Evolutionary conservation across 208 protist genomes (phyloP).

Genomic region (Trypanosoma scelopori): DNA sequence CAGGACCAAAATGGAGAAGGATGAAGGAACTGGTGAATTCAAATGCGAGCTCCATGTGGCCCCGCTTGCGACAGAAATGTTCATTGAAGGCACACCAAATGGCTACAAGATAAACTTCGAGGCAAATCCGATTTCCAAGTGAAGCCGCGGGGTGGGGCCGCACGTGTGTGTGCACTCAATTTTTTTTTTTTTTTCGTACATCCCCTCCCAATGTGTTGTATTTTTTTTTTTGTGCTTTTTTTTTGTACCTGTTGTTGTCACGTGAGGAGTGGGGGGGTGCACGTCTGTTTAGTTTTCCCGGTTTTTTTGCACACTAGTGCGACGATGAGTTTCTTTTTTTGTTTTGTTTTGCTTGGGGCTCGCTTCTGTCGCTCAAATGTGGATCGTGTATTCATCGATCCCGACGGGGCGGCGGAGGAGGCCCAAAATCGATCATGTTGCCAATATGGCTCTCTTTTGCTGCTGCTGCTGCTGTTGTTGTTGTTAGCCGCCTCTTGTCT

Average conservation of each 20-base stretch:
- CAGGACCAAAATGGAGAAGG: constrained; percentile 51
- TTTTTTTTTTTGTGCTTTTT: constrained; percentile 8
- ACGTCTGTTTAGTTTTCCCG: too few relatives aligned
- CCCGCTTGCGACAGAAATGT: constrained; percentile 64
- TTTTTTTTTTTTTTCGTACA: constrained; percentile 27
- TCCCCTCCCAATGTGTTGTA: too few relatives aligned
- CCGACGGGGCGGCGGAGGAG: too few relatives aligned
- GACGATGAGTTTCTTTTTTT: too few relatives aligned
- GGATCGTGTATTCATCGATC: too few relatives aligned
- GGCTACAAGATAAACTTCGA: constrained; percentile 84
- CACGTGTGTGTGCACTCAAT: background rate
- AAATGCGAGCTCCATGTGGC: constrained; percentile 60
- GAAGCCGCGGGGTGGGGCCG: background rate
- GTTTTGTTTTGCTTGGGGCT: too few relatives aligned
- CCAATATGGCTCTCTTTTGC: too few relatives aligned
- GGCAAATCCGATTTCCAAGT: constrained; percentile 23
- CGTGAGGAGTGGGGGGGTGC: too few relatives aligned
- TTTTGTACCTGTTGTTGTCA: constrained; percentile 16
- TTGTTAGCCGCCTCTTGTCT: background rate
- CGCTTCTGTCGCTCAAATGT: too few relatives aligned
- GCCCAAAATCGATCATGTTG: too few relatives aligned
- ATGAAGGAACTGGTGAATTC: constrained; percentile 55
- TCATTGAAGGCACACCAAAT: constrained; percentile 74
- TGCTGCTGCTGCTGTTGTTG: too few relatives aligned
- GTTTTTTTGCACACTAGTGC: too few relatives aligned